phyloP scores from a whole-genome alignment of 352 stramenopile genomes.

The Globisporangium nunn region DNA sequence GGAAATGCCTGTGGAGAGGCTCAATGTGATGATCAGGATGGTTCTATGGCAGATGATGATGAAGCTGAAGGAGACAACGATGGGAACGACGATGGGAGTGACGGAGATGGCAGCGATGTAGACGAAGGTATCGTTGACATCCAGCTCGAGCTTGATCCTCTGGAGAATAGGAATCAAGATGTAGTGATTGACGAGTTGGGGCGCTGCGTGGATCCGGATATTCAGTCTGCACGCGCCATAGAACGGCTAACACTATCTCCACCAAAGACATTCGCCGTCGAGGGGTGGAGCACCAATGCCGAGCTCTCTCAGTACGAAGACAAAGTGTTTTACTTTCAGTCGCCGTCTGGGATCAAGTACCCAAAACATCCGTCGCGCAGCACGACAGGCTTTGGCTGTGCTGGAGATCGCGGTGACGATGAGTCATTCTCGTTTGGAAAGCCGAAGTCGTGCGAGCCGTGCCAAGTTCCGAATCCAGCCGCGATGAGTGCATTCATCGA shows the following conservation, averaged over 20 bases:
- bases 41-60: constrained; percentile 8
- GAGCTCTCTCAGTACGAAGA: constrained; percentile 9
- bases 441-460: constrained; percentile 14
- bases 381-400: not conserved
- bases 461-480: constrained; percentile 8
- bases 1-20: not conserved
- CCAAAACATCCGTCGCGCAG: constrained; percentile 22
- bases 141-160: constrained; percentile 4
- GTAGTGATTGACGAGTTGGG: not conserved
- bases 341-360: constrained; percentile 6
- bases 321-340: constrained; percentile 12
- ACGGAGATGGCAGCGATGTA: constrained; percentile 26
- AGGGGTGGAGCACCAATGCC: constrained; percentile 2
- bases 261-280: constrained; percentile 4
- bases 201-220: not conserved
- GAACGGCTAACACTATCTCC: not conserved
- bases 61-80: constrained; percentile 14
- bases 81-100: constrained; percentile 34
- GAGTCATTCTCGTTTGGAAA: constrained; percentile 9
- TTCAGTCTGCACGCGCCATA: not conserved
- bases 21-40: constrained; percentile 7
- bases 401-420: not conserved
- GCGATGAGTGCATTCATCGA: constrained; percentile 21
- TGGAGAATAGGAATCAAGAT: not conserved
- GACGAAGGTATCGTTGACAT: constrained; percentile 7